Base-by-base conservation (phyloP, 768 basidiomycete species). In the Termitomyces sp. region DNA sequence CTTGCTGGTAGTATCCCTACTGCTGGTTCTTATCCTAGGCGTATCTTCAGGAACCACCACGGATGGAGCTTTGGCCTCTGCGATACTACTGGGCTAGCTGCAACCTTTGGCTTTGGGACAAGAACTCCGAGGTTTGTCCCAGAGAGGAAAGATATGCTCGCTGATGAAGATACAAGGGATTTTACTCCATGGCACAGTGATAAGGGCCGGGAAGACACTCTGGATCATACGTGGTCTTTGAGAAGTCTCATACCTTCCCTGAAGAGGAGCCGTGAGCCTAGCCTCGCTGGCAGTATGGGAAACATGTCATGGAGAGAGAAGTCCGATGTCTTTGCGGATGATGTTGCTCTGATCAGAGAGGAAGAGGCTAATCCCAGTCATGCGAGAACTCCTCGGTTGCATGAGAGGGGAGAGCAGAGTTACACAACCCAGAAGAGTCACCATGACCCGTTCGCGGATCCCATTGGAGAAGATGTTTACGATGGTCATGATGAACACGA, bases 101-200 rank as follows among this genome's bases (percentile, higher is more conserved):
- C 32, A 71, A 23, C 69, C 71, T n/a, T 58, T 76, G 34, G 70
- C 74, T 61, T 59, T 53, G 61, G 63, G 21, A 37, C 69, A 45
- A 66, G 65, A 38, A 66, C 59, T 37, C 57, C 64, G 23, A 61
- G 66, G 46, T 63, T 67, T 57, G 54, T 66, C 50, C 61, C 63
- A 23, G 63, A 75, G 53, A 77, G 89, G 31, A 77, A 80, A 31
- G 88, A 92, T 66, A 90, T 92, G 81, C 79, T 91, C 34, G 87
- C 83, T 4, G 89, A 92, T 54, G 90, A 91, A 69, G 90, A 91
- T 63, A 75, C 78, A 2, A 75, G 77, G 9, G 78, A 82, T 16
- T 83, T 87, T 61, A 69, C 71, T 14, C 70, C 71, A 21, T 75
- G 74, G 71, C 75, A 74, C 43, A 68, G 70, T 56, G 59, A 64